Evolutionary conservation across 306 rosid species (phyloP).

Genomic region (Cucurbita maxima): DNA sequence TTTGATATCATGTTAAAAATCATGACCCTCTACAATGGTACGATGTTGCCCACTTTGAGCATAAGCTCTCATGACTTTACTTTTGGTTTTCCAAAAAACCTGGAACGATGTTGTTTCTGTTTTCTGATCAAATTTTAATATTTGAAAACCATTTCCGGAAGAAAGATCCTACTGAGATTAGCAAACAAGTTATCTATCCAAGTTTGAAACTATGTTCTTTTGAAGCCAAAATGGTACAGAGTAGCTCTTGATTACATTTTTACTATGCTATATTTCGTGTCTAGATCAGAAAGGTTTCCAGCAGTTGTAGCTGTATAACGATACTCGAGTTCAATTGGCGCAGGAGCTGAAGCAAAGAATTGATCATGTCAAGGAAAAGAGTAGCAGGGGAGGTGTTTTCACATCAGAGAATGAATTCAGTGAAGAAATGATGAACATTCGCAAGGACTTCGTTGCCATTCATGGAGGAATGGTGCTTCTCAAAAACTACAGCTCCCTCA

Average conservation of each 20-base stretch:
- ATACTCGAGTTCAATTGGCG: constrained; percentile 12
- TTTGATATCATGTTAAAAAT: too few species aligned
- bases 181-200: neutral
- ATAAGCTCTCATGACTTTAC: too few species aligned
- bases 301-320: constrained; percentile 7
- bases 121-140: neutral
- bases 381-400: constrained; percentile 33
- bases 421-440: constrained; percentile 90
- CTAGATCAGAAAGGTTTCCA: neutral
- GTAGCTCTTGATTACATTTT: neutral
- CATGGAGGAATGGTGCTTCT: constrained; percentile 98
- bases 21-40: too few species aligned
- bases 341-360: constrained; percentile 86
- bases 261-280: neutral
- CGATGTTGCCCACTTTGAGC: too few species aligned
- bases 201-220: neutral
- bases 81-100: too few species aligned
- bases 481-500: constrained; percentile 82
- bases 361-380: constrained; percentile 52
- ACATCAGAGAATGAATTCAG: constrained; percentile 68
- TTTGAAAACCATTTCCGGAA: neutral
- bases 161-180: neutral
- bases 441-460: constrained; percentile 82
- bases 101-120: neutral
- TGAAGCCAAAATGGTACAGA: neutral